Evolutionary conservation across 192 early-diverging fungal species (phyloP), one percentile per base, ranked within the genome.

Genomic region (Coemansia sp.): DNA sequence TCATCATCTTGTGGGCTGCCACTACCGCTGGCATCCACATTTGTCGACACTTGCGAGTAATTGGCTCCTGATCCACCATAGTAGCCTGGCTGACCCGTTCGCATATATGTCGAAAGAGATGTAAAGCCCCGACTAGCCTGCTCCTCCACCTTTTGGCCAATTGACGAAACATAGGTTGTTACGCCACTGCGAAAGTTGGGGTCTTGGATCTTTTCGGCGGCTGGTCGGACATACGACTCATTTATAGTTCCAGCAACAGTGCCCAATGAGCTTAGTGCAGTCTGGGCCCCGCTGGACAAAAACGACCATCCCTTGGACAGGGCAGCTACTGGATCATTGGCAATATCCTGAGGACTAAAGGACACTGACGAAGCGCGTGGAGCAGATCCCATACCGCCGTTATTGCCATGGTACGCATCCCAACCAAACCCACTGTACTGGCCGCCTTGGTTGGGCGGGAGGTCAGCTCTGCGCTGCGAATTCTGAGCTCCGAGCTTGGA

Each of bases 371-470:
- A 27, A 18, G 45, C n/a, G 85, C 66, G 54, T 1, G 64, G 48
- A 4, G 57, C 14, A 13, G 48, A 11, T 13, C 49, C 20, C 3
- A 10, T 59, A 10, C 39, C 10, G 19, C 22, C 22, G 22, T 37
- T 14, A 7, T 22, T 59, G 16, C 49, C 48, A 24, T 38, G 38
- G 51, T 66, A 53, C 1, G 50, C 22, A 39, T 48, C 49, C 2
- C 85, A 89, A 27, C 90, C 90, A 58, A 92, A 92, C 0, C 90
- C 90, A 10, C 74, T 80, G 62, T 88, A 92, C 68, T 87, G 88
- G 23, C 90, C 90, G 16, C 90, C 90, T 64, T 92, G 90, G 62
- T 68, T 88, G 7, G 90, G 90, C 23, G 90, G 88, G 45, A 91
- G 61, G 41, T 80, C 39, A n/a, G 85, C 86, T 10, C 86, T 64